Conservation (phyloP, 345 rosid genomes). For the Nephelium lappaceum region DNA sequence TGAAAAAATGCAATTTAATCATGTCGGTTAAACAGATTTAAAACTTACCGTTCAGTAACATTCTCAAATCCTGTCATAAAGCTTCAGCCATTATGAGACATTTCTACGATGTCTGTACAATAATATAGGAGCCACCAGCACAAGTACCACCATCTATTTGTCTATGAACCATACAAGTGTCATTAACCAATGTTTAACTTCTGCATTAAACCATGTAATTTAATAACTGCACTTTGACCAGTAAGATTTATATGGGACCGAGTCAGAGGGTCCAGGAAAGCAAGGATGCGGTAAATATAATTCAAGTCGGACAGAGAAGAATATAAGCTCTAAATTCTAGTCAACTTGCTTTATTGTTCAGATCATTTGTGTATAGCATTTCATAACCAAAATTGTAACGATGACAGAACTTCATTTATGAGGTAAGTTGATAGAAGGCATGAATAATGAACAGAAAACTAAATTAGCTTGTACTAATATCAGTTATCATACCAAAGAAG, state of each 20-base stretch:
- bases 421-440: background rate
- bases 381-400: too few relatives aligned
- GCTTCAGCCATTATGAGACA: background rate
- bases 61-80: too few relatives aligned
- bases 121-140: too few relatives aligned
- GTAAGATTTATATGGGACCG: background rate
- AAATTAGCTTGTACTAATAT: background rate
- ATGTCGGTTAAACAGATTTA: background rate
- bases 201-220: background rate
- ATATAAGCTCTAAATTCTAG: background rate
- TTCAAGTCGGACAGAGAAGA: background rate
- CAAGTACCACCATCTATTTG: background rate
- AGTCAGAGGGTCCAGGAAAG: background rate
- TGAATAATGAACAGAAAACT: background rate
- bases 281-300: background rate
- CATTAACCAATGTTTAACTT: background rate
- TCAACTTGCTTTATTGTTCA: too few relatives aligned
- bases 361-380: too few relatives aligned
- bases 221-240: too few relatives aligned
- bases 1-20: background rate
- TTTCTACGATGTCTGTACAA: too few relatives aligned
- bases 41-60: background rate
- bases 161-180: too few relatives aligned
- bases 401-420: too few relatives aligned
- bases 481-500: slow-evolving; percentile 4